phyloP scores from a whole-genome alignment of 495 filamentous ascomycete genomes.

The Staphylotrichum tortipilum region DNA sequence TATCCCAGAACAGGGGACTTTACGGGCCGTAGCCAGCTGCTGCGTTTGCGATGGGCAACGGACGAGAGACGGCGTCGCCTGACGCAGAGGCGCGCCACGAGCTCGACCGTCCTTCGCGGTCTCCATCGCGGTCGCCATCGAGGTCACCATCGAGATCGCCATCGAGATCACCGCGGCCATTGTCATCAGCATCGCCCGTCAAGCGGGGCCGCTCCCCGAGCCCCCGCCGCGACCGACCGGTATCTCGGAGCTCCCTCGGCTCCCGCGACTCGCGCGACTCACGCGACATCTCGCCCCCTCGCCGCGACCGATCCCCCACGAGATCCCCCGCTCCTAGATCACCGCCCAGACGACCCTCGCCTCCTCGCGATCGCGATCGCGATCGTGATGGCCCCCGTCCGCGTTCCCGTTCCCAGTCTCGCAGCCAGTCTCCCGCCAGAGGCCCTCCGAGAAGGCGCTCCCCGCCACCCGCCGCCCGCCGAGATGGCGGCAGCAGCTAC shows the following conservation, averaged over 20 bases:
- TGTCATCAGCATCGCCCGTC: constrained; percentile 2
- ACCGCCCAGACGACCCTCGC: background rate
- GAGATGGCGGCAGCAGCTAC: constrained; percentile 38
- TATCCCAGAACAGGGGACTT: too few relatives aligned
- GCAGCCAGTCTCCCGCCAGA: constrained; percentile 10
- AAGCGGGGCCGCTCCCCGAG: background rate
- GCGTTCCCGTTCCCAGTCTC: constrained; percentile 7
- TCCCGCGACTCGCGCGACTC: background rate
- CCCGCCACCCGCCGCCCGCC: constrained; percentile 18
- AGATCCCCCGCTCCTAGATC: background rate
- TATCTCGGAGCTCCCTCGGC: background rate
- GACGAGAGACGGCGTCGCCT: constrained; percentile 20
- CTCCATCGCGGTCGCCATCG: too few relatives aligned
- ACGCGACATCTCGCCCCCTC: background rate
- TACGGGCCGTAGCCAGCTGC: too few relatives aligned
- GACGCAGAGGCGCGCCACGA: constrained; percentile 18
- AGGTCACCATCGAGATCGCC: too few relatives aligned
- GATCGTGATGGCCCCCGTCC: too few relatives aligned
- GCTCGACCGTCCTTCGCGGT: too few relatives aligned
- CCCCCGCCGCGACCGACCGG: constrained; percentile 6
- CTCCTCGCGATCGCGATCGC: too few relatives aligned
- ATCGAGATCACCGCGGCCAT: too few relatives aligned
- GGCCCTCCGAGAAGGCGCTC: constrained; percentile 19
- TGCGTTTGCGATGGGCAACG: too few relatives aligned
- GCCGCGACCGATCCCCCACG: constrained; percentile 5